A percentile compares a stretch with the other conserved stretches of the same genome.
phyloP scores from a whole-genome alignment of 177 flowering plant genomes.

The Vitis hybrid region DNA sequence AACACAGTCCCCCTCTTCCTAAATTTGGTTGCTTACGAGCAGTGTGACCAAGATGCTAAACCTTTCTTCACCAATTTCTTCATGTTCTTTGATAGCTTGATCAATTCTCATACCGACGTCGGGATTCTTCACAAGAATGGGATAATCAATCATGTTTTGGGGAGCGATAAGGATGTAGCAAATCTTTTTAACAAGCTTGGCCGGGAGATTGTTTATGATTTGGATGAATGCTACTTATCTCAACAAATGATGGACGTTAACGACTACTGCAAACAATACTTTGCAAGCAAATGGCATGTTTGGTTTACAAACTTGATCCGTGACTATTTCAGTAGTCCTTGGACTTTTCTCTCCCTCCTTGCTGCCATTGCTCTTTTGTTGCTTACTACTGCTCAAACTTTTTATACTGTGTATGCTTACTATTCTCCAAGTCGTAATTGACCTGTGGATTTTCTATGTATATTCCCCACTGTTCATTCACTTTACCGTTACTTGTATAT shows the following conservation, averaged over 20 bases:
- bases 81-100: conserved; percentile 26
- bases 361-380: conserved; percentile 22
- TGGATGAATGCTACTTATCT: conserved; percentile 22
- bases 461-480: too few relatives aligned
- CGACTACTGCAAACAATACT: conserved; percentile 3
- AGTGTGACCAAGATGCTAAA: conserved; percentile 22
- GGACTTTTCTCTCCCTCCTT: conserved; percentile 17
- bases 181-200: conserved; percentile 20
- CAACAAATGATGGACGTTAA: conserved; percentile 16
- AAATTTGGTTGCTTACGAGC: conserved; percentile 37
- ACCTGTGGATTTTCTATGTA: too few relatives aligned
- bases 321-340: conserved; percentile 29
- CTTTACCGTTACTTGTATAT: too few relatives aligned
- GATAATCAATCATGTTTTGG: conserved; percentile 28
- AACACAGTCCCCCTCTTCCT: conserved; percentile 26
- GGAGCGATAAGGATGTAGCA: conserved; percentile 28
- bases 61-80: conserved; percentile 26
- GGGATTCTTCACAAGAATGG: conserved; percentile 26
- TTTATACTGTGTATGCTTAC: too few relatives aligned
- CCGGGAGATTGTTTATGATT: conserved; percentile 18
- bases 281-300: conserved; percentile 15
- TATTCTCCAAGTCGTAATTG: too few relatives aligned
- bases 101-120: conserved; percentile 23
- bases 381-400: too few relatives aligned
- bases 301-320: conserved; percentile 23